phyloP scores from a whole-genome alignment of 2,329 filamentous ascomycete genomes.

The Apiospora hydei region DNA sequence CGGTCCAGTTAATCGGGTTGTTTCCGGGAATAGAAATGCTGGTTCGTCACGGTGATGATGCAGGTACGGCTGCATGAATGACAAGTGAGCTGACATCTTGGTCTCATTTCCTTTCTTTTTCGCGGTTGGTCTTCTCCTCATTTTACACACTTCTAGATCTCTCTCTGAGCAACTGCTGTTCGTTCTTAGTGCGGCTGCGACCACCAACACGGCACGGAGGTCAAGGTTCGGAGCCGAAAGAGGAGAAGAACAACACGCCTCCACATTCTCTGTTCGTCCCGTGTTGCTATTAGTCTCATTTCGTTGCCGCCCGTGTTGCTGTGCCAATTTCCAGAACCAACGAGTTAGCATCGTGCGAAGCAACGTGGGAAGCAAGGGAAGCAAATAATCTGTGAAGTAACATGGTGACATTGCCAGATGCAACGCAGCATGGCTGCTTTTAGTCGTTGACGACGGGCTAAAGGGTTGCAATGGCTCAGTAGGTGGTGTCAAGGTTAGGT shows the following conservation, averaged over 20 bases:
- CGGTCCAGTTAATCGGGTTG: background rate
- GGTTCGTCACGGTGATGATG: background rate
- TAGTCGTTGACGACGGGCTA: background rate
- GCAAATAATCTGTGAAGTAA: background rate
- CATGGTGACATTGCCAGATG: background rate
- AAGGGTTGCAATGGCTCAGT: too few relatives aligned
- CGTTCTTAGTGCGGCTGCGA: background rate
- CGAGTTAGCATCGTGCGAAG: background rate
- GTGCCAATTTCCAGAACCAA: conserved; percentile 1
- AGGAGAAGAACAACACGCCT: background rate
- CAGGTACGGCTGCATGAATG: background rate
- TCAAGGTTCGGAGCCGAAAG: background rate
- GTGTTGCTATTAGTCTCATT: background rate
- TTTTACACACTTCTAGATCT: background rate
- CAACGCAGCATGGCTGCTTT: background rate
- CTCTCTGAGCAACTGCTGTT: background rate
- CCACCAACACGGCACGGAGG: background rate
- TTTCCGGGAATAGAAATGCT: background rate
- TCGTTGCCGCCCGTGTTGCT: background rate
- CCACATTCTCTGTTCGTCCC: background rate
- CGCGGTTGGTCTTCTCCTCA: background rate
- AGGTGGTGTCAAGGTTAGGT: background rate
- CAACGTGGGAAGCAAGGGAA: conserved; percentile 10
- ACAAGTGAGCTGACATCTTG: background rate
- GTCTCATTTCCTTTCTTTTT: background rate